Percentiles rank a stretch among this genome's conserved stretches.
phyloP scores from a whole-genome alignment of 306 rosid species.

The Quercus glauca region DNA sequence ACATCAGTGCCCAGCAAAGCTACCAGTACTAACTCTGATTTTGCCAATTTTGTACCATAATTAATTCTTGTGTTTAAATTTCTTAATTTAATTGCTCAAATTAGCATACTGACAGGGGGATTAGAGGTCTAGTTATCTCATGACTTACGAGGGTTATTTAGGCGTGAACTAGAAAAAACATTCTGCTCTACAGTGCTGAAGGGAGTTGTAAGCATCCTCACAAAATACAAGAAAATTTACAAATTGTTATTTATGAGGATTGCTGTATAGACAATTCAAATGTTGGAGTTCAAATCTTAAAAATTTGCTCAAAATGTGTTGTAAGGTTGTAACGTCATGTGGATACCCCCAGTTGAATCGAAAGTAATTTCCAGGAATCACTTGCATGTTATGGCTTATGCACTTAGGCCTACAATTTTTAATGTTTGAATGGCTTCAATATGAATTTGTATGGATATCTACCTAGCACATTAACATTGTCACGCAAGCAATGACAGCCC shows the following conservation, averaged over 20 bases:
- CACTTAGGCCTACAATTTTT: too few relatives aligned
- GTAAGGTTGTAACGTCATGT: too few relatives aligned
- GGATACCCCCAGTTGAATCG: too few relatives aligned
- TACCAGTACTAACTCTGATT: slow-evolving; percentile 18
- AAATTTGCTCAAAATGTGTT: not conserved
- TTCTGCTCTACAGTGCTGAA: not conserved
- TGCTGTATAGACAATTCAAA: not conserved
- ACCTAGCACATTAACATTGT: too few relatives aligned
- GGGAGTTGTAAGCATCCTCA: not conserved
- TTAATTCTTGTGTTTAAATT: not conserved
- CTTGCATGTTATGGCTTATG: too few relatives aligned
- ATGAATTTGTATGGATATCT: too few relatives aligned
- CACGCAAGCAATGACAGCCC: too few relatives aligned
- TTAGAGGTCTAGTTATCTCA: not conserved
- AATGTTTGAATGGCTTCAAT: too few relatives aligned
- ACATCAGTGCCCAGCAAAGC: slow-evolving; percentile 11
- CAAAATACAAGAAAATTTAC: not conserved
- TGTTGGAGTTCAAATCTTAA: not conserved
- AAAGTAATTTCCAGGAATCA: too few relatives aligned
- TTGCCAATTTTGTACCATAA: slow-evolving; percentile 11
- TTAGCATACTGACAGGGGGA: not conserved
- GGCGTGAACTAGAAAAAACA: not conserved
- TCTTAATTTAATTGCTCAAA: not conserved
- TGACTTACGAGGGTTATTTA: not conserved
- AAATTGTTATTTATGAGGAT: not conserved